Evolutionary conservation across 345 rosid genomes (phyloP).

Genomic region (Luvunga scandens): DNA sequence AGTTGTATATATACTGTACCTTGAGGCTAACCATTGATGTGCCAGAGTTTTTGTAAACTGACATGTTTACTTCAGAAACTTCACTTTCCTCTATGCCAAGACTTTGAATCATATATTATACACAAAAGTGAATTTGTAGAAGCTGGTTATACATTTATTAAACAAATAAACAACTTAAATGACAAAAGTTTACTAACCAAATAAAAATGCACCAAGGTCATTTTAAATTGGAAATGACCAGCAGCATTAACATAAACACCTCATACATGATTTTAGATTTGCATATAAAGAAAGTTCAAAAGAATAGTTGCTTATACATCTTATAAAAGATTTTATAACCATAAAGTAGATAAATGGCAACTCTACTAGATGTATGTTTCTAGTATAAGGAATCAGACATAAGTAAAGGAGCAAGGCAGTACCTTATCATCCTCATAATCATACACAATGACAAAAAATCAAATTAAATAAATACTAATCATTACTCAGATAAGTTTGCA

Average conservation of each 20-base stretch:
- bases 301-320: not conserved
- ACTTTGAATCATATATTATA: no score
- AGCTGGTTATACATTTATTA: no score
- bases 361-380: not conserved
- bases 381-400: not conserved
- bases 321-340: not conserved
- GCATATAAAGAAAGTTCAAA: not conserved
- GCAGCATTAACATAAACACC: not conserved
- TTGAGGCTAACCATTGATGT: no score
- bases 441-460: not conserved
- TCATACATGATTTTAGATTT: not conserved
- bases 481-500: no score
- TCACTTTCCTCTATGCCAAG: no score
- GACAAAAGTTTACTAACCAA: not conserved
- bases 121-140: no score
- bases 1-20: no score
- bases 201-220: not conserved
- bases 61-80: no score
- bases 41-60: no score
- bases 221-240: no score
- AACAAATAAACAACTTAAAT: no score
- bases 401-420: not conserved
- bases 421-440: constrained; percentile 92
- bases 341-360: not conserved
- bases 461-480: no score